Percentiles rank a stretch among this genome's conserved stretches.
Conservation (phyloP, 805 yeast genomes). For the Teunomyces kruisii region DNA sequence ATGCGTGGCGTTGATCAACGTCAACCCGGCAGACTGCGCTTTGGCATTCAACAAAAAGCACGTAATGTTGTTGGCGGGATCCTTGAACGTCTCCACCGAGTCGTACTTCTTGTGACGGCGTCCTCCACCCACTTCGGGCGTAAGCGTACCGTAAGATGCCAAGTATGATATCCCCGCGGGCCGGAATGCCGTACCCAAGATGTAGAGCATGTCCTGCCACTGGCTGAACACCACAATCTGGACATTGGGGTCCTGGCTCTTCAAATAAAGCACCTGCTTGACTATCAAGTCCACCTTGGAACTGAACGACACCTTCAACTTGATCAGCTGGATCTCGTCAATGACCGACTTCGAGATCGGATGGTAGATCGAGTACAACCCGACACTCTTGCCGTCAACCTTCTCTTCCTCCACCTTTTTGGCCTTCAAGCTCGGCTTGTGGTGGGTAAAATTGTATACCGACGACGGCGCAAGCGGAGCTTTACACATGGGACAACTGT, state of each 20-base stretch:
- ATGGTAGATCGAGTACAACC: constrained; percentile 43
- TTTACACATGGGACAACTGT: constrained; percentile 83
- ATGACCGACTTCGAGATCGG: constrained; percentile 44
- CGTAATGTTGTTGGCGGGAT: constrained; percentile 56
- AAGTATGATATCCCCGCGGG: constrained; percentile 57
- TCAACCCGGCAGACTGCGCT: constrained; percentile 87
- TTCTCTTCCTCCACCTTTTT: constrained; percentile 35
- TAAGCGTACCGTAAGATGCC: constrained; percentile 48
- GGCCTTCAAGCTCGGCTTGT: constrained; percentile 52
- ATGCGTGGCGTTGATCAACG: constrained; percentile 88
- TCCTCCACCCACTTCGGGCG: constrained; percentile 31
- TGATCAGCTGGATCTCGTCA: constrained; percentile 41
- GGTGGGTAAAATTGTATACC: constrained; percentile 67
- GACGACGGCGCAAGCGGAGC: constrained; percentile 47
- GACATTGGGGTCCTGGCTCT: constrained; percentile 53
- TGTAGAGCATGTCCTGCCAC: constrained; percentile 72
- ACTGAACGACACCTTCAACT: constrained; percentile 55
- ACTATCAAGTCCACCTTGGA: constrained; percentile 84
- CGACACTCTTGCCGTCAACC: constrained; percentile 8
- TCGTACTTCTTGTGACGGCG: constrained; percentile 27
- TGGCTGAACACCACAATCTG: constrained; percentile 90
- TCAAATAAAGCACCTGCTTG: constrained; percentile 66
- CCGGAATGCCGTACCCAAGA: constrained; percentile 65
- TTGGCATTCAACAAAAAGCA: constrained; percentile 84
- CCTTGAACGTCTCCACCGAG: constrained; percentile 60